Evolutionary conservation across 768 basidiomycete genomes (phyloP), one percentile per base, ranked within the genome.

Genomic region (Coprinopsis cinerea): DNA sequence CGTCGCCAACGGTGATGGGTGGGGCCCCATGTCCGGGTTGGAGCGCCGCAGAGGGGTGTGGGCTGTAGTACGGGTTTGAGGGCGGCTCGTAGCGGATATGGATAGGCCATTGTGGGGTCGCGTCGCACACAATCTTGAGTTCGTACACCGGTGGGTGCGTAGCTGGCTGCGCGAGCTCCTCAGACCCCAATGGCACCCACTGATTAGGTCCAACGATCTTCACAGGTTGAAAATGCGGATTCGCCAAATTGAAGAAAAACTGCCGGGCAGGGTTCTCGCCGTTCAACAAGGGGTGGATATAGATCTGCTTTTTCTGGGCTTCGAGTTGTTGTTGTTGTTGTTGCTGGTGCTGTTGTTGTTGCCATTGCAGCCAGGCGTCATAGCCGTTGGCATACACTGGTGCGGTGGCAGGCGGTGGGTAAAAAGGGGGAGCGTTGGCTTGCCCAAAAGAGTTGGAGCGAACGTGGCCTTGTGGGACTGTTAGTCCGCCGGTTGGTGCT

Each of bases 51-150:
- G 40, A 64, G 52, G 51, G 41, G 54, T 51, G 52, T 59, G 23
- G 25, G 55, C n/a, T 51, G 45, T 37, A 53, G 48, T 37, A 58
- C 44, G 44, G 23, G 43, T 5, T 27, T 36, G 30, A 59, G 1
- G 23, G 37, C 26, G 65, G 53, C 10, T 67, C 64, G 55, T 68
- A 71, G 39, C 72, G 65, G 44, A 86, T 61, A 50, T 77, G 72
- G 46, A 85, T 70, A 13, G 81, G 77, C 83, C 83, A 86, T n/a
- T 74, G 57, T 0, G 80, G 78, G 43, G 83, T 68, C 14, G 58
- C 54, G 44, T 85, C 80, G 57, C 76, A 79, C 0, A 72, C 58
- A 57, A 88, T 79, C n/a, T 74, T 71, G 56, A 86, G 72, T 28
- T 66, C 70, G 9, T 71, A 73, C 43, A 79, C 61, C 0, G 74